Evolutionary conservation across 768 basidiomycete species (phyloP).

Genomic region (Tubosaeta sp.): DNA sequence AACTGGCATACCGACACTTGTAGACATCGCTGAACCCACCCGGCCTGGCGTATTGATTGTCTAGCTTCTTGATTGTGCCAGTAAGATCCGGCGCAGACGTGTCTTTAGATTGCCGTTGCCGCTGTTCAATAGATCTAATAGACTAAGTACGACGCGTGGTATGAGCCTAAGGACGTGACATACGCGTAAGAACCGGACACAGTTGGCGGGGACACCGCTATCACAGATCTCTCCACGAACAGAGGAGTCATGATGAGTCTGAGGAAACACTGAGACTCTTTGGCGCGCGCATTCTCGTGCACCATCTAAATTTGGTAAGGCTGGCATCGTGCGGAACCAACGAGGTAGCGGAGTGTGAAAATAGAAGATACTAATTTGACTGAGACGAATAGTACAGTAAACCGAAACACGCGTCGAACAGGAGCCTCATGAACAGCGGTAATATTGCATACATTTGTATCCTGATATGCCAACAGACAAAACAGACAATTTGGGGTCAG

Average conservation of each 20-base stretch:
- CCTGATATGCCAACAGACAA: no score
- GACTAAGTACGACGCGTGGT: not conserved
- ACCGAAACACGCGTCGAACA: no score
- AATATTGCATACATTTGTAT: no score
- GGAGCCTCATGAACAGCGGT: no score
- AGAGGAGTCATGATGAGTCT: not conserved
- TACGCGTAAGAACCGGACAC: not conserved
- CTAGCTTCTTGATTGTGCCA: not conserved
- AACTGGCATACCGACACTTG: not conserved
- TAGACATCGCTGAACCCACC: conserved; percentile 8
- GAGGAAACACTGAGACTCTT: no score
- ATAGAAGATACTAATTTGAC: no score
- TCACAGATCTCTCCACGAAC: not conserved
- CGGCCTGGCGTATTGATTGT: not conserved
- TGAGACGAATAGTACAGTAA: no score
- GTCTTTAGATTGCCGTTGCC: not conserved
- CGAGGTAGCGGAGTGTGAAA: no score
- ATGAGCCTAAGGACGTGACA: not conserved
- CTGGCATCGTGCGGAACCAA: no score
- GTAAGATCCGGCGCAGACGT: conserved; percentile 1
- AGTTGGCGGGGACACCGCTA: not conserved
- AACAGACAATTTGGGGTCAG: no score
- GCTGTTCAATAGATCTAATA: not conserved
- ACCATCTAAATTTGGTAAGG: no score
- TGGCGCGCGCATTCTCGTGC: no score